A percentile compares a stretch with the other conserved stretches of the same genome.
These are phyloP conservation scores for Serendipita sp. DNA, from an alignment of 1,284 basidiomycete genomes.

Conservation along the genomic window DNA sequence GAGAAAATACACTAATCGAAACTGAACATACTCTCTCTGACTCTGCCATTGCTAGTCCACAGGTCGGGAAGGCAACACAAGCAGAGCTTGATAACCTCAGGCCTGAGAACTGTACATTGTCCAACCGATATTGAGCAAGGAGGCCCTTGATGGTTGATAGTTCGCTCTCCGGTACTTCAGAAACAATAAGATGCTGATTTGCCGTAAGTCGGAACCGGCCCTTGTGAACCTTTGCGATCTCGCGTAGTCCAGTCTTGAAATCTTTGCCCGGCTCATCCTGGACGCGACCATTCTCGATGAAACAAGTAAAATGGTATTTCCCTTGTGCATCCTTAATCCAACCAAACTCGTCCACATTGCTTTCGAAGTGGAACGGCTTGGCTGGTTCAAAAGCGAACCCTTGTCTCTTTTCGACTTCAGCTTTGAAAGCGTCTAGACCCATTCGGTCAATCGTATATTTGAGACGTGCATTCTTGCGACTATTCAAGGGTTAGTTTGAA, in stretches of 20 bases:
- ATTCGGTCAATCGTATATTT: conserved; percentile 98
- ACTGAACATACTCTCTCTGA: conserved; percentile 55
- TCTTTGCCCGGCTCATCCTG: conserved; percentile 82
- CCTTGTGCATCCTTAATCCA: conserved; percentile 85
- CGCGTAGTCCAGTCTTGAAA: conserved; percentile 86
- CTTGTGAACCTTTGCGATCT: conserved; percentile 90
- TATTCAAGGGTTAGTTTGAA: conserved; percentile 13
- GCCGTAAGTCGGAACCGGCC: conserved; percentile 85
- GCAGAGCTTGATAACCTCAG: conserved; percentile 79
- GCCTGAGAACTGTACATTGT: conserved; percentile 72
- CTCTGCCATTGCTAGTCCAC: conserved; percentile 90
- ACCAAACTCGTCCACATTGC: conserved; percentile 89
- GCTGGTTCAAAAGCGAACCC: conserved; percentile 67
- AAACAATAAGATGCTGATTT: conserved; percentile 89
- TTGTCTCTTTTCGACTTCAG: conserved; percentile 79
- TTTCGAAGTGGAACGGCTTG: conserved; percentile 69
- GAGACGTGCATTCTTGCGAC: conserved; percentile 65
- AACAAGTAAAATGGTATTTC: conserved; percentile 83
- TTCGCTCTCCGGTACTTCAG: conserved; percentile 66
- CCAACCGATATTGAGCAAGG: conserved; percentile 78
- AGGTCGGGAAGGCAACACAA: conserved; percentile 97
- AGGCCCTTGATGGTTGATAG: conserved; percentile 66
- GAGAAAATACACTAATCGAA: background rate
- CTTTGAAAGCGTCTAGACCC: conserved; percentile 75
- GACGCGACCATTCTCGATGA: conserved; percentile 95